A percentile compares a stretch with the other conserved stretches of the same genome.
These are phyloP conservation scores for Blastobotrys americana DNA, from an alignment of 805 yeast genomes.

Conservation along the genomic window DNA sequence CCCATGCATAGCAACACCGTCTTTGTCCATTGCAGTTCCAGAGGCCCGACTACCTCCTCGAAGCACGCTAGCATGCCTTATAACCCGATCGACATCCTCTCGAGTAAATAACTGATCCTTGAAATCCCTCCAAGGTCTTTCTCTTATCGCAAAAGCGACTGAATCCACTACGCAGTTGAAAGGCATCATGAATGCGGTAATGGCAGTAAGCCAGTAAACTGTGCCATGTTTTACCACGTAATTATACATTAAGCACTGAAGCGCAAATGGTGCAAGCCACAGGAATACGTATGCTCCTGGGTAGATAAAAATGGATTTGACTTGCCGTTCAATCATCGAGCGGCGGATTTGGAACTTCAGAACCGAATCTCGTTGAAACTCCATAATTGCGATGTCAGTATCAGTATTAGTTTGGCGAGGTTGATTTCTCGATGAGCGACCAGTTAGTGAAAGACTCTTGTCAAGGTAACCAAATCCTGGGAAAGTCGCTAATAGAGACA, in stretches of 20 bases:
- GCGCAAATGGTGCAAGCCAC: conserved; percentile 75
- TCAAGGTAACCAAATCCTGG: conserved; percentile 19
- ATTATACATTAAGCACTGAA: conserved; percentile 51
- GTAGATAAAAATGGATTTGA: conserved; percentile 72
- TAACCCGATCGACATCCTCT: conserved; percentile 8
- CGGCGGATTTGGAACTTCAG: conserved; percentile 56
- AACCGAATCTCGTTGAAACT: conserved; percentile 54
- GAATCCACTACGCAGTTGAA: conserved; percentile 74
- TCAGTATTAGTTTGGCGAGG: conserved; percentile 1
- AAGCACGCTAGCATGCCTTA: conserved; percentile 4
- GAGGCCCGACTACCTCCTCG: background rate
- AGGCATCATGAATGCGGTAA: conserved; percentile 75
- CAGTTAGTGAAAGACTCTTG: background rate
- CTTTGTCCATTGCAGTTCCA: background rate
- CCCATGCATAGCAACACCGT: background rate
- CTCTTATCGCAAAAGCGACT: conserved; percentile 66
- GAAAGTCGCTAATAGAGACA: conserved; percentile 7
- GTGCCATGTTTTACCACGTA: conserved; percentile 44
- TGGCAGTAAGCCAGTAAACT: conserved; percentile 53
- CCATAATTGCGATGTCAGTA: conserved; percentile 11
- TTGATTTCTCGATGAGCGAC: conserved; percentile 1
- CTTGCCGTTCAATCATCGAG: conserved; percentile 62
- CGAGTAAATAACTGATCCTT: conserved; percentile 16
- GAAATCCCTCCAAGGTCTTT: conserved; percentile 27
- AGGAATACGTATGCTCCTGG: conserved; percentile 74